These are phyloP conservation scores for Podosphaera aphanis DNA, from an alignment of 2,329 filamentous ascomycete species.

Conservation along the genomic window DNA sequence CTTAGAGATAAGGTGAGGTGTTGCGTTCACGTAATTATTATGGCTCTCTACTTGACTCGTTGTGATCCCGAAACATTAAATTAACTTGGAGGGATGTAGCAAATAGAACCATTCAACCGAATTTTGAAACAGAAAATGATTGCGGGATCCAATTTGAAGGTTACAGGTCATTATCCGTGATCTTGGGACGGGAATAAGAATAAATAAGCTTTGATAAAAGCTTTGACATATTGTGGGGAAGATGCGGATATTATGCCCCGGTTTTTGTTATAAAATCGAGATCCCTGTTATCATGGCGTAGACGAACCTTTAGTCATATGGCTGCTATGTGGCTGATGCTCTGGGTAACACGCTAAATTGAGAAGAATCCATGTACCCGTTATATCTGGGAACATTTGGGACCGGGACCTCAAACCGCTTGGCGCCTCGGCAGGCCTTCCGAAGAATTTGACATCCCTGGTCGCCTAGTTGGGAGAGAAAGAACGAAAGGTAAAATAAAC, in stretches of 20 bases:
- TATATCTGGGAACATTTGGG: not conserved
- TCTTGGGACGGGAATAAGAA: not conserved
- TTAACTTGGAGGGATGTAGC: no score
- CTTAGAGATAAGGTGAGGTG: not conserved
- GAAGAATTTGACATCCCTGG: not conserved
- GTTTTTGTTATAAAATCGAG: not conserved
- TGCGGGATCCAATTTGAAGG: no score
- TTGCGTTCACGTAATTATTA: not conserved
- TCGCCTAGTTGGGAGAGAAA: not conserved
- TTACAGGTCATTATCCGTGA: not conserved
- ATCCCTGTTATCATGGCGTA: not conserved
- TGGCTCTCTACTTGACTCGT: no score
- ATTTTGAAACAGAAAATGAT: no score
- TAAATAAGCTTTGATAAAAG: not conserved
- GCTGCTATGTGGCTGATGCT: not conserved
- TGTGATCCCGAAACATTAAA: no score
- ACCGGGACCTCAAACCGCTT: not conserved
- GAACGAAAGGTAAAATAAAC: not conserved
- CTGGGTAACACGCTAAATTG: not conserved
- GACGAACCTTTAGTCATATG: not conserved
- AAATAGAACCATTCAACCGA: no score
- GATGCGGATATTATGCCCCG: not conserved
- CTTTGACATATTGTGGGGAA: not conserved
- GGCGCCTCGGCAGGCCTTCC: not conserved
- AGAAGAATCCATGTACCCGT: not conserved